Conservation (phyloP, 1,284 basidiomycete genomes). For the Lentinula novae-zelandiae region DNA sequence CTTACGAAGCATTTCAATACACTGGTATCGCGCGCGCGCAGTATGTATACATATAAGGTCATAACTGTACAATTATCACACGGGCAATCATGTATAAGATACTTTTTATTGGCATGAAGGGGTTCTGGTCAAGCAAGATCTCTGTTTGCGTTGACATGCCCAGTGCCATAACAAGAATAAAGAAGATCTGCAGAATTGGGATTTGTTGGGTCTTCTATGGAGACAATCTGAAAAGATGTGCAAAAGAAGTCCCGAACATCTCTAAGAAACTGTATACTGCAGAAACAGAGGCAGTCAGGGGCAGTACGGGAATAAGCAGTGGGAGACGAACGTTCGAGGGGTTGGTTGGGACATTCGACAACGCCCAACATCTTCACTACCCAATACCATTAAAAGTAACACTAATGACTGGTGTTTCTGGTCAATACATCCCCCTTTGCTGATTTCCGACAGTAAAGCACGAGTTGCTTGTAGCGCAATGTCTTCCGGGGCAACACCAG, state of each 20-base stretch:
- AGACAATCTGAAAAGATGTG: conserved; percentile 54
- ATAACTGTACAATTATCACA: background rate
- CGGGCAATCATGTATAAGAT: background rate
- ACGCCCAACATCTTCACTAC: conserved; percentile 93
- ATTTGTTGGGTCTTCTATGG: conserved; percentile 43
- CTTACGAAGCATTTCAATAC: background rate
- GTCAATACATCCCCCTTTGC: conserved; percentile 88
- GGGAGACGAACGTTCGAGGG: conserved; percentile 65
- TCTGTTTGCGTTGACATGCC: conserved; percentile 75
- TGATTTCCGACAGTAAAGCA: conserved; percentile 76
- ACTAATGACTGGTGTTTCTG: conserved; percentile 87
- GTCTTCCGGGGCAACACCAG: conserved; percentile 88
- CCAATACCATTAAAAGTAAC: conserved; percentile 88
- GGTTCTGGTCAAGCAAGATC: conserved; percentile 42
- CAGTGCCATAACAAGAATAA: conserved; percentile 78
- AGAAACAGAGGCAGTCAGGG: conserved; percentile 15
- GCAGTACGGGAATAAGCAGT: background rate
- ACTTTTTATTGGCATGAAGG: background rate
- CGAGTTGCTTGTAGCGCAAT: conserved; percentile 81
- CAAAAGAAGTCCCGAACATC: conserved; percentile 85
- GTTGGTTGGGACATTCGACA: conserved; percentile 85
- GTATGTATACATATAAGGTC: background rate
- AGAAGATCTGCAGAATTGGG: conserved; percentile 51
- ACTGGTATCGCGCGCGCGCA: background rate
- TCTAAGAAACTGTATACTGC: conserved; percentile 85